Evolutionary conservation across 345 rosid genomes (phyloP), one percentile per base, ranked within the genome.

Genomic region (Jatropha curcas): DNA sequence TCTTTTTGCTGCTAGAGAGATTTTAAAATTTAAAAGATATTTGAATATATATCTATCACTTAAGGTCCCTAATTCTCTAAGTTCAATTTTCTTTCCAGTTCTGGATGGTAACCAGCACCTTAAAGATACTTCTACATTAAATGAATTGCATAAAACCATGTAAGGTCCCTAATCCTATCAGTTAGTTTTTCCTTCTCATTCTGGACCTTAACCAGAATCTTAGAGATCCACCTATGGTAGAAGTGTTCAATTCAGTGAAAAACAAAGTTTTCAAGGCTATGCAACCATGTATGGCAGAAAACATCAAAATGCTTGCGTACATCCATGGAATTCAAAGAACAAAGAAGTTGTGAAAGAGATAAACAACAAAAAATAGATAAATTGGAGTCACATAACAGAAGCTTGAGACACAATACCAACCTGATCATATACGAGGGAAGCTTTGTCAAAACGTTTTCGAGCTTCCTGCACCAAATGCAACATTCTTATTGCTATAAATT

Each of bases 361-460:
- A 25, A 64, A 35, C 31, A 10, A 43, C 24, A 10, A 48, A 48
- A 67, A 24, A 51, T 19, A 33, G 8, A 48, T 59, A 39, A 11
- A 19, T 16, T 63, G 52, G 46, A 70, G 48, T 46, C n/a, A 43
- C 34, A 73, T 61, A 34, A 41, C 46, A 25, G 28, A 76, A 37
- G 28, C 19, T 16, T 10, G 27, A 35, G 62, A 76, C 65, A 60
- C 51, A 61, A 65, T 50, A 41, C 68, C 55, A 71, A 84, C 96
- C 93, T 90, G 96, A 76, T 90, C 93, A 73, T 88, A 88, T 66
- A 74, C 52, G 73, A 86, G 68, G 71, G 93, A 75, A 70, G 93
- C 93, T 78, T 90, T 88, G 79, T 90, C 96, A 81, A 90, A 90
- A 75, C 87, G 84, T 76, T 90, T 88, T 22, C 96, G 85, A 19